A percentile compares a stretch with the other conserved stretches of the same genome.
These are phyloP conservation scores for Clonostachys byssicola DNA, from an alignment of 2,329 filamentous ascomycete genomes.

Conservation along the genomic window DNA sequence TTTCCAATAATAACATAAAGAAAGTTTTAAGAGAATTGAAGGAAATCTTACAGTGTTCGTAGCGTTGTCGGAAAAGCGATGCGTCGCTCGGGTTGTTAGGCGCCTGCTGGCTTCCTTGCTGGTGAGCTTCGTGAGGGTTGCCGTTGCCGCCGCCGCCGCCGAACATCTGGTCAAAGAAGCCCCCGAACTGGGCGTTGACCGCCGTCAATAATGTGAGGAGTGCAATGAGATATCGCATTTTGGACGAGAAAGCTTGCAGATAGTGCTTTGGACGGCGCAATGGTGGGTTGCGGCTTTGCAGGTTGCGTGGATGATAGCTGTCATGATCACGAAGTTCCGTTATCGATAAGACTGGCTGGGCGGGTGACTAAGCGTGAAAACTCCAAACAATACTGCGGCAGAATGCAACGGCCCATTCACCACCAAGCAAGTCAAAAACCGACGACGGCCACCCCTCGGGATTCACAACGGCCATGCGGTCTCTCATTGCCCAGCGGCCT, in stretches of 20 bases:
- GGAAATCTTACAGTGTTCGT: constrained; percentile 54
- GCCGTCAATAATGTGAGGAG: constrained; percentile 57
- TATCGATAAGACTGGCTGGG: constrained; percentile 1
- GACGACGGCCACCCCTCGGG: not conserved
- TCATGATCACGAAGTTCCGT: not conserved
- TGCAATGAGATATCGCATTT: constrained; percentile 28
- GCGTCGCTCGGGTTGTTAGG: constrained; percentile 86
- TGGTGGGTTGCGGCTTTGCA: not conserved
- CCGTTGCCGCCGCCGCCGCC: constrained; percentile 48
- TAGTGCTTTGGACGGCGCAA: no score
- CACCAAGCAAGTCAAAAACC: no score
- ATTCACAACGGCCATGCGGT: constrained; percentile 35
- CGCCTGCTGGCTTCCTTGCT: constrained; percentile 39
- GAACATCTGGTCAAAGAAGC: constrained; percentile 98
- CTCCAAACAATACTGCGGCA: no score
- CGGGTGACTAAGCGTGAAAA: not conserved
- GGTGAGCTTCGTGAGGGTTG: constrained; percentile 43
- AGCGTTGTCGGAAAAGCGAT: constrained; percentile 69
- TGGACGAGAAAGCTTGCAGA: constrained; percentile 1
- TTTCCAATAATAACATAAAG: not conserved
- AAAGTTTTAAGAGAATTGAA: not conserved
- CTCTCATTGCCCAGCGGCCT: constrained; percentile 41
- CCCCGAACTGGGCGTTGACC: constrained; percentile 75
- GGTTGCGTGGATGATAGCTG: not conserved
- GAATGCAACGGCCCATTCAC: no score